Evolutionary conservation across 768 basidiomycete genomes (phyloP).

Genomic region (Phylloporus arenicola): DNA sequence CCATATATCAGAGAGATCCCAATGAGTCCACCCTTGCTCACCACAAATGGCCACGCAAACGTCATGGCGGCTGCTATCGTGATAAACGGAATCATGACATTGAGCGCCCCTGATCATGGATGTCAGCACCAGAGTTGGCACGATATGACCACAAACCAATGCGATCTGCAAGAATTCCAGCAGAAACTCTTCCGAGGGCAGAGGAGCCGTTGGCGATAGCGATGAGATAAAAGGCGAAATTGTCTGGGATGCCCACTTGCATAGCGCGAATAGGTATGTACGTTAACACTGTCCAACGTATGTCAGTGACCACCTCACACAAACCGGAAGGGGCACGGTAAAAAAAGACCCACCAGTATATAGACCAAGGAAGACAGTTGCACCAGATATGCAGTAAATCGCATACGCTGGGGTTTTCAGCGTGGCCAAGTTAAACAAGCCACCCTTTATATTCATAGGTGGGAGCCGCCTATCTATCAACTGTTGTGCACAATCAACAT

Average conservation of each 20-base stretch:
- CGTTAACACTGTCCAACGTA: conserved; percentile 45
- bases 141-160: conserved; percentile 34
- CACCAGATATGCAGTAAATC: conserved; percentile 52
- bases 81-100: conserved; percentile 63
- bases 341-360: conserved; percentile 48
- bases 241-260: conserved; percentile 40
- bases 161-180: conserved; percentile 52
- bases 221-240: conserved; percentile 60
- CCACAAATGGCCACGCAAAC: conserved; percentile 66
- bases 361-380: conserved; percentile 59
- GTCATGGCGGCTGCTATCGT: conserved; percentile 52
- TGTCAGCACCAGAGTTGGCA: neutral
- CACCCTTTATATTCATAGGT: conserved; percentile 47
- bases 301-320: neutral
- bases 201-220: conserved; percentile 66
- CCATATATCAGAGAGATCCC: conserved; percentile 61
- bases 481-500: conserved; percentile 10
- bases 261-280: conserved; percentile 60
- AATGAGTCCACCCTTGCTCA: conserved; percentile 40
- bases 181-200: conserved; percentile 52
- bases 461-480: conserved; percentile 45
- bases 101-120: conserved; percentile 48
- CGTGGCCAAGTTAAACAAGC: conserved; percentile 50
- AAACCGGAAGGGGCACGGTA: no score
- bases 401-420: conserved; percentile 47